phyloP scores from a whole-genome alignment of 192 early-diverging fungal genomes.

The Globomyces pollinis-pini region DNA sequence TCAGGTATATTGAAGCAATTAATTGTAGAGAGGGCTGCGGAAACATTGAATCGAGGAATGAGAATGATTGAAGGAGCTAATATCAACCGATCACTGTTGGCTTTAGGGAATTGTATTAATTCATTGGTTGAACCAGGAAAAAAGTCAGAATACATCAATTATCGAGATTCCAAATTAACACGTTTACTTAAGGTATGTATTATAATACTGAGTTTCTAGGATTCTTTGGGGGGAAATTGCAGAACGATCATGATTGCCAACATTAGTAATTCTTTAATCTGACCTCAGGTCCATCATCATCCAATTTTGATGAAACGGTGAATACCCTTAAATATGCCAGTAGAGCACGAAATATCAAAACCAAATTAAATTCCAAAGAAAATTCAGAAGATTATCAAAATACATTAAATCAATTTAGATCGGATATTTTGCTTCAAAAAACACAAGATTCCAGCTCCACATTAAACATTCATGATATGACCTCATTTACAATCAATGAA shows the following conservation, averaged over 20 bases:
- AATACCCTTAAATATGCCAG: constrained; percentile 74
- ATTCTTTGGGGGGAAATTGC: constrained; percentile 72
- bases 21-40: constrained; percentile 51
- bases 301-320: constrained; percentile 65
- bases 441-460: no score
- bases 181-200: constrained; percentile 52
- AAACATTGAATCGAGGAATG: constrained; percentile 47
- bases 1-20: neutral
- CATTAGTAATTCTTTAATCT: no score
- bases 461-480: no score
- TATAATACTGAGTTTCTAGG: constrained; percentile 16
- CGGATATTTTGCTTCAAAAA: no score
- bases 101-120: constrained; percentile 72
- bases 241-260: constrained; percentile 75
- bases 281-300: constrained; percentile 47
- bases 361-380: constrained; percentile 56
- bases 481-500: no score
- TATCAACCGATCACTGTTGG: constrained; percentile 68
- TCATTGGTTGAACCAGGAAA: constrained; percentile 45
- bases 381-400: no score
- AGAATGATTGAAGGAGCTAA: constrained; percentile 70
- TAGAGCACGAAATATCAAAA: constrained; percentile 63
- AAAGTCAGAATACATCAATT: constrained; percentile 59
- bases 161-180: constrained; percentile 69
- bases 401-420: no score